phyloP scores from a whole-genome alignment of 179 eudicot species.

The Nepenthes alata region DNA sequence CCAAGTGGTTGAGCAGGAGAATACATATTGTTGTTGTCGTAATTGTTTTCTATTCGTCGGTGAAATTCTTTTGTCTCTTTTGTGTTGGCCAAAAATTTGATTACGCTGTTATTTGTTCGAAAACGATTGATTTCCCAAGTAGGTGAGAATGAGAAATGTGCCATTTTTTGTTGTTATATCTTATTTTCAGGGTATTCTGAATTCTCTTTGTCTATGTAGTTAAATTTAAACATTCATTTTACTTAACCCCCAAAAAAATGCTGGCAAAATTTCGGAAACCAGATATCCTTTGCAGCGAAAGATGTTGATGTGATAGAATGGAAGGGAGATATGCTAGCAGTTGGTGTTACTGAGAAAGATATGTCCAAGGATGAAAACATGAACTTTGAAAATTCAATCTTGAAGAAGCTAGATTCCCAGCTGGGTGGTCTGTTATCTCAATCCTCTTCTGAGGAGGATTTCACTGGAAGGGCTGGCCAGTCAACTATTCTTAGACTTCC shows the following conservation, averaged over 20 bases:
- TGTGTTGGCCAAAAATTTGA: too few species aligned
- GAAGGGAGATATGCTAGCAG: conserved; percentile 90
- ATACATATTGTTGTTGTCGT: too few species aligned
- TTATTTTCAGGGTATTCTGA: not conserved
- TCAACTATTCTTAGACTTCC: conserved; percentile 65
- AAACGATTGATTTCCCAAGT: too few species aligned
- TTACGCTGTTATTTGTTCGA: too few species aligned
- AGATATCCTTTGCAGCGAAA: conserved; percentile 74
- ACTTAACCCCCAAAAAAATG: too few species aligned
- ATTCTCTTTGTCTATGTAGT: not conserved
- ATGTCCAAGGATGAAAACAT: conserved; percentile 52
- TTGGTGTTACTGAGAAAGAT: conserved; percentile 85
- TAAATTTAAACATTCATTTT: not conserved
- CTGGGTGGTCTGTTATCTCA: conserved; percentile 62
- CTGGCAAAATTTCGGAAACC: too few species aligned
- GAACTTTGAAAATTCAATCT: conserved; percentile 51
- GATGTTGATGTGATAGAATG: conserved; percentile 68
- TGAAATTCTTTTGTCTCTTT: too few species aligned
- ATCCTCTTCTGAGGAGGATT: conserved; percentile 75
- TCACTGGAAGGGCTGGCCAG: conserved; percentile 75
- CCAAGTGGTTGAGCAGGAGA: too few species aligned
- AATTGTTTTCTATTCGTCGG: too few species aligned
- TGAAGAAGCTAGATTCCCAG: conserved; percentile 50
- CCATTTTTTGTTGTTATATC: not conserved
- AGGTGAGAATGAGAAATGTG: too few species aligned